Base-by-base conservation (phyloP, 2,329 filamentous ascomycete genomes). In the Dactylonectria macrodidyma region DNA sequence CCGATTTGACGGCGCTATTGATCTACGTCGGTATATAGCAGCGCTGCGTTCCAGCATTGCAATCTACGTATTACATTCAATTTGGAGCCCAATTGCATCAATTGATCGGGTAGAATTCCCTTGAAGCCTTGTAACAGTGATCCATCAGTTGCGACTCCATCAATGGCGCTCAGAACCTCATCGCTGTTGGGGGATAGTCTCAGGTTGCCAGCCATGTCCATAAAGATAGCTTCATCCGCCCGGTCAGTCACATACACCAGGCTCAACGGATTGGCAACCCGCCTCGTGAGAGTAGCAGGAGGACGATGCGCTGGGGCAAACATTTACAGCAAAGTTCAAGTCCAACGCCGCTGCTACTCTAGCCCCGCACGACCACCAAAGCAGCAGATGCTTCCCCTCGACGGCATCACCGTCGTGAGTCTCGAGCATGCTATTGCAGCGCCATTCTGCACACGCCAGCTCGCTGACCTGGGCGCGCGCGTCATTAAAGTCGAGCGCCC, bases 401-500 rank as follows among this genome's bases (percentile, higher is more conserved):
- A 68, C 41, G 57, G 44, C 9, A 61, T 55, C 50, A 46, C 59
- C 26, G 85, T 88, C 8, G 82, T 88, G 24, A 85, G 85, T 47
- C 78, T 88, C 0, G 86, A 88, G 65, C 86, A 88, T 73, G 86
- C 86, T 54, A 86, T 88, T 68, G 84, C 86, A 0, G 86, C 85
- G 0, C 86, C 86, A 1, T 87, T 87, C 65, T 88, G 85, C 68
- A 88, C 87, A 0, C 80, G 86, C 1, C 86, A 88, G 58, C 80
- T 88, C 5, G 86, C 87, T 19, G 86, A 88, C 67, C 79, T 85
- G 9, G 87, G 87, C 12, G 86, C 86, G 2, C 80, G 86, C 5
- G 85, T 88, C 22, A 88, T 88, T 75, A 88, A 88, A 73, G 76
- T 88, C 22, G 86, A 88, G 70, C 83, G 87, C 1, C 86, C 85